Conservation (phyloP, 305 asterid genomes). For the Petunia hybrid region DNA sequence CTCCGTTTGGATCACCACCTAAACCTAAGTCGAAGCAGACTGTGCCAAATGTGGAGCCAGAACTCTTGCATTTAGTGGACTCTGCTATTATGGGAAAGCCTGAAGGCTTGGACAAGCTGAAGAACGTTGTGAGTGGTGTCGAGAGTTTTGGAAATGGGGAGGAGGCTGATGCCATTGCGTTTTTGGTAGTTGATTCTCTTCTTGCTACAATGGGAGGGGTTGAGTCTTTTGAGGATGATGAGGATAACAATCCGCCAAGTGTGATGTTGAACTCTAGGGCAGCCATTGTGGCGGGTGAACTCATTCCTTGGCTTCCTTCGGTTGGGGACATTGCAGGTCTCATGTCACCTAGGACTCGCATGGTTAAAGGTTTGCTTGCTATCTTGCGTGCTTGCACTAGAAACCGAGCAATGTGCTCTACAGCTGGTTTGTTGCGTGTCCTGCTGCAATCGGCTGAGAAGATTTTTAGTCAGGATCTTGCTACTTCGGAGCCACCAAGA, state of each 20-base stretch:
- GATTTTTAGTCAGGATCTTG: constrained; percentile 64
- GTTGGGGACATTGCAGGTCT: constrained; percentile 80
- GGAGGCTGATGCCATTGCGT: constrained; percentile 75
- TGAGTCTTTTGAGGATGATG: constrained; percentile 95
- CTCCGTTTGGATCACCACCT: constrained; percentile 72
- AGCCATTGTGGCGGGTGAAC: constrained; percentile 95
- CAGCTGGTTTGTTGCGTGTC: constrained; percentile 83
- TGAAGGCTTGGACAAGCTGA: constrained; percentile 87
- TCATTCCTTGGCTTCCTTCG: constrained; percentile 94
- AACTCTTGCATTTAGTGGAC: constrained; percentile 97
- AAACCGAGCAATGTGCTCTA: constrained; percentile 96
- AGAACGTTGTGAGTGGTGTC: constrained; percentile 85
- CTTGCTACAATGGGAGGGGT: constrained; percentile 99
- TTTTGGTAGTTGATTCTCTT: constrained; percentile 95
- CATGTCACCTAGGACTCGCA: constrained; percentile 96
- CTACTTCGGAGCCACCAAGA: constrained; percentile 54
- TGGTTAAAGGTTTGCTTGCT: constrained; percentile 98
- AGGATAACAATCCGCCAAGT: constrained; percentile 93
- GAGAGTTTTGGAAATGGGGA: constrained; percentile 81
- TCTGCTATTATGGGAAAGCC: constrained; percentile 99
- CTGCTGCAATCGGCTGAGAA: constrained; percentile 82
- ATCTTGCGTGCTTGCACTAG: constrained; percentile 98
- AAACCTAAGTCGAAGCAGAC: constrained; percentile 66
- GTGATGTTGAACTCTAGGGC: constrained; percentile 99
- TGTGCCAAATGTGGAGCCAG: constrained; percentile 81